Evolutionary conservation across 352 stramenopile genomes (phyloP), one percentile per base, ranked within the genome.

Genomic region (Globisporangium polare): DNA sequence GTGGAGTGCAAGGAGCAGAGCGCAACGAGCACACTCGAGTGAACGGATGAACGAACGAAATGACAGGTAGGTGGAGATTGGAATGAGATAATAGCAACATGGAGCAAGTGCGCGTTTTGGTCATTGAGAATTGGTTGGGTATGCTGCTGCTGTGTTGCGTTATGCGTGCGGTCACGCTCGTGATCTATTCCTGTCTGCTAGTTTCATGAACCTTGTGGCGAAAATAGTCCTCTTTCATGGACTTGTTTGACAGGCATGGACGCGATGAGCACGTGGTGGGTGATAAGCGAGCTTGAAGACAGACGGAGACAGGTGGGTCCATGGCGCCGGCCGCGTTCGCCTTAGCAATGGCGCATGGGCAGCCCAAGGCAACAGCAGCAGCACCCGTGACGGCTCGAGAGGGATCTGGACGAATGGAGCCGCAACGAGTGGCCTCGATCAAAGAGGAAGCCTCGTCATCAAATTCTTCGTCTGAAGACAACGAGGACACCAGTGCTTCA

Each of bases 381-480:
- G 31, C 33, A 35, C n/a, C 29, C n/a, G 45, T 26, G 13, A 24
- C 27, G 12, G 15, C 42, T 6, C 43, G 31, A 22, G 57, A 49
- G 31, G 15, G 4, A 17, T 62, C 31, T 5, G 29, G 57, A 12
- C 29, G 8, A 3, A 22, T 9, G 27, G 49, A 41, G 17, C 27
- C 29, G 8, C 9, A 18, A 18, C 49, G 17, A 15, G 56, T 54
- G 45, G n/a, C 45, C 17, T 62, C 45, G 45, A 62, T 50, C 31
- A 53, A 33, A 47, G 45, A 56, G 22, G 26, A 46, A 20, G 17
- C 33, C 3, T 62, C 57, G 22, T 62, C 57, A 2, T 62, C 57
- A 4, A 39, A 13, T 13, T 62, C 57, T 12, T 62, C 53, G 3
- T 59, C 57, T 26, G 51, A 46, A 3, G 51, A 31, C n/a, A 29